Base-by-base conservation (phyloP, 495 filamentous ascomycete species). In the Halenospora varia region DNA sequence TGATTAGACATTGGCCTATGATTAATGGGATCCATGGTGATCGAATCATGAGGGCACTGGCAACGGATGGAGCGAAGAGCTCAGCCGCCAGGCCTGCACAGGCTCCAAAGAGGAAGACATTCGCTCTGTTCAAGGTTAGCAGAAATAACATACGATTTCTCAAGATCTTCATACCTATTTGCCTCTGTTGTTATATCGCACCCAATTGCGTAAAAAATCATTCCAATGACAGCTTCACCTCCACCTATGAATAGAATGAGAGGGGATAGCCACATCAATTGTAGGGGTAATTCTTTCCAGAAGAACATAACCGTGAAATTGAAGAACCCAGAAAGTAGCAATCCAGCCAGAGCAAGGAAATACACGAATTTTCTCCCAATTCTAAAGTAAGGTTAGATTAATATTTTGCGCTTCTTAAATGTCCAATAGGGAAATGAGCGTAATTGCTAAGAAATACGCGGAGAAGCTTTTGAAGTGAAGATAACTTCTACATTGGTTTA, bases 11-110 rank as follows among this genome's bases (percentile, higher is more conserved):
- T 3, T 66, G 20, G 1, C 82, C 74, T 2, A 77, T 59, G 15
- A 84, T 35, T 11, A 77, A 52, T 0, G 83, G 78, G 40, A 82
- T 74, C 75, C 83, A 86, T 0, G 79, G 80, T 26, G 79, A 75
- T 48, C 72, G 57, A 2, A 71, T 61, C 84, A 87, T 87, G 35
- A 86, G 65, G 61, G 71, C 73, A 2, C 82, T 80, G 15, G 79
- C 76, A 1, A 83, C 48, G 6, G 81, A 75, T 17, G 77, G 81
- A 0, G 77, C 77, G 10, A 80, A 41, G 25, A 68, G 73, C 45
- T 80, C 78, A n/a, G 75, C 78, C 1, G 74, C 68, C 66, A 86
- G 73, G 1, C 71, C 61, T 44, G 69, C 68, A 52, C 77, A 70
- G 55, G 70, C 69, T 78, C 70, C 29, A 71, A 77, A 13, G 59